These are phyloP conservation scores for Cyberlindnera suaveolens DNA, from an alignment of 805 yeast genomes.

Conservation along the genomic window DNA sequence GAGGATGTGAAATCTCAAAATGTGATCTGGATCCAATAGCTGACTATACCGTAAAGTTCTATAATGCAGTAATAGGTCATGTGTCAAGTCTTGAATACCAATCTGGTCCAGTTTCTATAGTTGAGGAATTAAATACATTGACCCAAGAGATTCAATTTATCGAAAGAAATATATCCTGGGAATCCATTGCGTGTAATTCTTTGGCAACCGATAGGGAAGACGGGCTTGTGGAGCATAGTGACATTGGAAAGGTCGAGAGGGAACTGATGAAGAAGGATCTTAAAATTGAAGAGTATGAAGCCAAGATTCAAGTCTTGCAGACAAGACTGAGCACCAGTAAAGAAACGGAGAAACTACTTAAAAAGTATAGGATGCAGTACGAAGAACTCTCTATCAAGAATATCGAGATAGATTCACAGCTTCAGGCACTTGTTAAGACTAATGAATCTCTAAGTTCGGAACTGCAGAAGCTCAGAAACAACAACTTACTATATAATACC, in stretches of 20 bases:
- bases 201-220: too few relatives aligned
- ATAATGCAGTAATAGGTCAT: neutral
- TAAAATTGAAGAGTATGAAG: slow-evolving; percentile 4
- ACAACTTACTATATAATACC: slow-evolving; percentile 21
- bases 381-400: slow-evolving; percentile 11
- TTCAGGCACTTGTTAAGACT: slow-evolving; percentile 15
- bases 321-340: slow-evolving; percentile 33
- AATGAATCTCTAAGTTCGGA: slow-evolving; percentile 23
- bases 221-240: neutral
- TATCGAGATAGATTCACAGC: slow-evolving; percentile 6
- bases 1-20: slow-evolving; percentile 1
- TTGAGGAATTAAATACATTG: too few relatives aligned
- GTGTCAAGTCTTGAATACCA: neutral
- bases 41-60: neutral
- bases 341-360: slow-evolving; percentile 24
- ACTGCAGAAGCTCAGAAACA: slow-evolving; percentile 24
- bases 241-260: neutral
- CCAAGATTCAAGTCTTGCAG: slow-evolving; percentile 41
- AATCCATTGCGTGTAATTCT: too few relatives aligned
- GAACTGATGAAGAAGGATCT: neutral
- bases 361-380: slow-evolving; percentile 20
- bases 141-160: too few relatives aligned
- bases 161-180: too few relatives aligned
- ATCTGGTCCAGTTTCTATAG: neutral
- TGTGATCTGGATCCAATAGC: neutral